phyloP scores from a whole-genome alignment of 768 basidiomycete species.

The Termitomyces sp. region DNA sequence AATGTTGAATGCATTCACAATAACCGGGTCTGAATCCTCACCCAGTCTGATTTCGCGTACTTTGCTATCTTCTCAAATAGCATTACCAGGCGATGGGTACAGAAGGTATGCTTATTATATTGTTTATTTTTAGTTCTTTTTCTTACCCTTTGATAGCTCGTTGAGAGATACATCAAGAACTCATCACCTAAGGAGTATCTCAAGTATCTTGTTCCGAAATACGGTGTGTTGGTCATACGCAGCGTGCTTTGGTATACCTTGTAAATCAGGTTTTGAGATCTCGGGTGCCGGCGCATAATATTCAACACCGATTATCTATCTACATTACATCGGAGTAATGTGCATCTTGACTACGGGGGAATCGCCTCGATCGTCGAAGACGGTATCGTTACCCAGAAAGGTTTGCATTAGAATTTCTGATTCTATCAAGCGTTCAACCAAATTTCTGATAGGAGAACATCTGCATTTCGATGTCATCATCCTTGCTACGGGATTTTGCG shows the following conservation, averaged over 20 bases:
- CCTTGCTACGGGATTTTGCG: constrained; percentile 30
- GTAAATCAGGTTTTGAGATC: constrained; percentile 20
- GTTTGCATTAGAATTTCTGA: constrained; percentile 13
- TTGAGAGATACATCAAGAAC: constrained; percentile 28
- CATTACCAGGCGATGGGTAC: not conserved
- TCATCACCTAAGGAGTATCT: constrained; percentile 42
- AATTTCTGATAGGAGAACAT: constrained; percentile 22
- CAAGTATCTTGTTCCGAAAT: constrained; percentile 39
- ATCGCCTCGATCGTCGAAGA: constrained; percentile 33
- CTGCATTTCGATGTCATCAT: constrained; percentile 33
- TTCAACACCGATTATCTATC: constrained; percentile 43
- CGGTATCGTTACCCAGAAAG: constrained; percentile 36
- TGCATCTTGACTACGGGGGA: constrained; percentile 36
- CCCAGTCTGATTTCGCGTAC: constrained; percentile 7
- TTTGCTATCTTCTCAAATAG: constrained; percentile 9
- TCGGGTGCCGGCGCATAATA: constrained; percentile 52
- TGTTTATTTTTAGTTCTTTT: not conserved
- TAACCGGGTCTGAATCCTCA: not conserved
- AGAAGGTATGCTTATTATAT: not conserved
- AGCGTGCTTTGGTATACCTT: not conserved
- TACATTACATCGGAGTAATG: constrained; percentile 39
- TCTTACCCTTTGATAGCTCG: constrained; percentile 8
- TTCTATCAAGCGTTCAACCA: not conserved
- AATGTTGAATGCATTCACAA: not conserved
- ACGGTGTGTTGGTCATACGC: constrained; percentile 26